These are phyloP conservation scores for Suillus lakei DNA, from an alignment of 768 basidiomycete genomes.

Conservation along the genomic window DNA sequence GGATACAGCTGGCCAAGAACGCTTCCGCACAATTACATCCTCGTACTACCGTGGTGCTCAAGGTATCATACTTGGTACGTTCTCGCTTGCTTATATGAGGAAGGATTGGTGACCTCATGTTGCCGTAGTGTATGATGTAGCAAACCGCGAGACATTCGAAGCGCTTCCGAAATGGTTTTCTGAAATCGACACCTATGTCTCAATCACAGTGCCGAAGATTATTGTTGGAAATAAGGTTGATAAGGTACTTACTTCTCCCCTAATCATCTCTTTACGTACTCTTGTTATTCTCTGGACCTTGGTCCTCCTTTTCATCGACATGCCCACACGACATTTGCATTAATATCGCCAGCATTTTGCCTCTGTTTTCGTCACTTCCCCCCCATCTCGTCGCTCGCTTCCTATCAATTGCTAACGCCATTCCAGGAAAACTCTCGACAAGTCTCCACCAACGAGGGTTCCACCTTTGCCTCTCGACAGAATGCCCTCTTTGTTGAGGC, in stretches of 20 bases:
- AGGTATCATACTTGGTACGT: slow-evolving; percentile 74
- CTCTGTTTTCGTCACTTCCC: background rate
- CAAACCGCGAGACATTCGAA: slow-evolving; percentile 91
- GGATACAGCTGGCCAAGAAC: slow-evolving; percentile 97
- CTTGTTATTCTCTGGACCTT: background rate
- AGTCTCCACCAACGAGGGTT: slow-evolving; percentile 78
- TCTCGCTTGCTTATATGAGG: background rate
- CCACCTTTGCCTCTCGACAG: slow-evolving; percentile 81
- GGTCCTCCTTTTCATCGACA: background rate
- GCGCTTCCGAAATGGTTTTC: slow-evolving; percentile 92
- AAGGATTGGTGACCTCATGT: background rate
- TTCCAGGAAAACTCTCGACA: slow-evolving; percentile 87
- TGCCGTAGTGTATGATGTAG: slow-evolving; percentile 87
- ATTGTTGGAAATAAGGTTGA: slow-evolving; percentile 95
- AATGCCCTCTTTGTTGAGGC: slow-evolving; percentile 89
- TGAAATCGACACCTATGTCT: slow-evolving; percentile 94
- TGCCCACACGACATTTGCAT: background rate
- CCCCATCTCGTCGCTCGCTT: background rate
- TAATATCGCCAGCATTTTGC: background rate
- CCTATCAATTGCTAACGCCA: background rate
- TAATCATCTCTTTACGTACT: background rate
- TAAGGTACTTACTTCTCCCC: slow-evolving; percentile 54
- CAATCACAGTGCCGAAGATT: slow-evolving; percentile 86
- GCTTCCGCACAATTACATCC: slow-evolving; percentile 93
- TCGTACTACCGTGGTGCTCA: slow-evolving; percentile 94